phyloP scores from a whole-genome alignment of 768 basidiomycete genomes.

The Sporobolomyces pararoseus region DNA sequence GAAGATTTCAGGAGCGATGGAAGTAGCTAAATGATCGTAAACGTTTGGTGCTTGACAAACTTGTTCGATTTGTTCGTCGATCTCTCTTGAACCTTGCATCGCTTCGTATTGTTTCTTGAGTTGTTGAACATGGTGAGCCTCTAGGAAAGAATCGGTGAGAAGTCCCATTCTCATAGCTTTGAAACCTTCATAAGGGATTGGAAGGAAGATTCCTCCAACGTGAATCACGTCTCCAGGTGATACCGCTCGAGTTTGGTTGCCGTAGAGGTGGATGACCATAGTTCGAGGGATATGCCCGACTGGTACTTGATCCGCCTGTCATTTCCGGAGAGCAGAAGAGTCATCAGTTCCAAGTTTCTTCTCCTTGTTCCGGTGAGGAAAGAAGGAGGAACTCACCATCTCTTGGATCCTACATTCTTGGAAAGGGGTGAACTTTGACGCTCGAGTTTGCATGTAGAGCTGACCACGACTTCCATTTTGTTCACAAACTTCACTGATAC shows the following conservation, averaged over 20 bases:
- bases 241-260: constrained; percentile 80
- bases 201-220: constrained; percentile 93
- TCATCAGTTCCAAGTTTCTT: too few relatives aligned
- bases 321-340: neutral
- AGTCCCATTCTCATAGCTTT: constrained; percentile 94
- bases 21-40: constrained; percentile 81
- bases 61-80: constrained; percentile 64
- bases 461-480: constrained; percentile 83
- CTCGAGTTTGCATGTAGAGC: constrained; percentile 96
- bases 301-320: constrained; percentile 93
- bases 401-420: constrained; percentile 99
- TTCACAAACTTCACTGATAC: constrained; percentile 75
- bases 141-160: constrained; percentile 94
- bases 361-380: neutral
- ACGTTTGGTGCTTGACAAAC: constrained; percentile 67
- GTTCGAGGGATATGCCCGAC: constrained; percentile 98
- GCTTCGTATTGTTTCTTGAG: constrained; percentile 96
- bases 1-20: constrained; percentile 97
- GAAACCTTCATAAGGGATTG: constrained; percentile 94
- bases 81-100: constrained; percentile 85
- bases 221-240: constrained; percentile 95
- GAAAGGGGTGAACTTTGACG: constrained; percentile 94
- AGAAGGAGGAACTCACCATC: constrained; percentile 61
- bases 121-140: constrained; percentile 82
- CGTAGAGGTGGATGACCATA: constrained; percentile 94